Evolutionary conservation across 129 eudicot genomes (phyloP), one percentile per base, ranked within the genome.

Genomic region (Flaveria linearis): DNA sequence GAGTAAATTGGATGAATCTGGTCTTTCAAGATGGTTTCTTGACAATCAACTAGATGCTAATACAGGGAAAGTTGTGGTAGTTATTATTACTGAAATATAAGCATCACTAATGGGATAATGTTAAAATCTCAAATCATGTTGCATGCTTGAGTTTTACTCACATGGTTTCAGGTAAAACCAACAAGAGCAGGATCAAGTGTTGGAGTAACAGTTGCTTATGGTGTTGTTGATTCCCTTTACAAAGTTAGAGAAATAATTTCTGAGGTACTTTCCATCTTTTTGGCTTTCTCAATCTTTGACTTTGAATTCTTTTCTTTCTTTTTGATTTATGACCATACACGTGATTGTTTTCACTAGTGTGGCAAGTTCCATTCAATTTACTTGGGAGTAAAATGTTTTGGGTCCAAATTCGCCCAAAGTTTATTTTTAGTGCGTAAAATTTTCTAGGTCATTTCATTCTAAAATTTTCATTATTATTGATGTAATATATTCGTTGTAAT

Each of bases 121-220:
- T 18, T 45, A 55, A 45, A 14, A 47, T 71, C 42, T 70, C 61
- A 71, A 36, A 36, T 55, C 63, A 25, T 69, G 56, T 77, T 79
- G 71, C 63, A 71, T 55, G 15, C 56, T 77, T 30, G 57, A 47
- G 76, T 52, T 41, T 67, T 69, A 60, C 39, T 76, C 26, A 3
- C 49, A 46, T 66, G 69, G 46, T 62, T 81, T 68, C 88, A 92
- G 98, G 98, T 92, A 30, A 92, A 92, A 85, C 98, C 96, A 77
- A 88, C 98, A 55, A 86, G 93, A 80, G 98, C 96, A 72, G 98
- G 98, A 64, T 92, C 98, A 80, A 92, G 98, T 82, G 88, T 92
- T 23, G 98, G 96, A 81, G 98, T 92, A 76, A 83, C 87, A 64
- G 98, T 92, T 83, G 98, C 98, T 5, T 92, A 92, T 83, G 98